Percentiles rank a stretch among this genome's conserved stretches.
Conservation (phyloP, 176 grass and related monocot species). For the Panicum miliaceum region DNA sequence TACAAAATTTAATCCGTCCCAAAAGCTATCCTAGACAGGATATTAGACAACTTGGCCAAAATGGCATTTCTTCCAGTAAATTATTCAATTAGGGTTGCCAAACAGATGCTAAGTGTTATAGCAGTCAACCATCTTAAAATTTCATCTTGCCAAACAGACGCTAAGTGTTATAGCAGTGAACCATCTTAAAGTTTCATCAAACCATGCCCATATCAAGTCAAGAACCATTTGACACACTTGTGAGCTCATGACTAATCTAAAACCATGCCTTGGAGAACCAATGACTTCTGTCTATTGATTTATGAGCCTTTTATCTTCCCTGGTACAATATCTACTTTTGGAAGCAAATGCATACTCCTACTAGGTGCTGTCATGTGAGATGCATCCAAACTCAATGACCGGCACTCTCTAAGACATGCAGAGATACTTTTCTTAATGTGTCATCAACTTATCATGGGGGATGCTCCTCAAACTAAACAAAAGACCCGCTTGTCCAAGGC, state of each 20-base stretch:
- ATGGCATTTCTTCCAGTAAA: conserved; percentile 12
- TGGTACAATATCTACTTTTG: not conserved
- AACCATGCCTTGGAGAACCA: not conserved
- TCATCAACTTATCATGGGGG: not conserved
- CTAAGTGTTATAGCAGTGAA: not conserved
- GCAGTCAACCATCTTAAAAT: too few species aligned
- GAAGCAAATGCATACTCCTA: not conserved
- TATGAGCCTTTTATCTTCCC: not conserved
- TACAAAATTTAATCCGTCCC: not conserved
- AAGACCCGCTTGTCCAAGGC: not conserved
- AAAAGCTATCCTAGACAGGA: not conserved
- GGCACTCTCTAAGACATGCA: not conserved
- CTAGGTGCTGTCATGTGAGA: not conserved
- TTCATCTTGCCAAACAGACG: not conserved
- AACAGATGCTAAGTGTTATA: not conserved
- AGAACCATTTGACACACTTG: not conserved
- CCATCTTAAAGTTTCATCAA: not conserved
- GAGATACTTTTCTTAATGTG: not conserved
- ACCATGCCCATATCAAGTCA: not conserved
- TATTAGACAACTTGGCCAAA: not conserved
- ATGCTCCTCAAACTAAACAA: not conserved
- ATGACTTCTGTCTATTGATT: not conserved
- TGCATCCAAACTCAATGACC: conserved; percentile 3
- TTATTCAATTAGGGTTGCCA: not conserved
- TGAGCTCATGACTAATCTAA: not conserved